Evolutionary conservation across 192 early-diverging fungal species (phyloP), one percentile per base, ranked within the genome.

Genomic region (Geranomyces variabilis): DNA sequence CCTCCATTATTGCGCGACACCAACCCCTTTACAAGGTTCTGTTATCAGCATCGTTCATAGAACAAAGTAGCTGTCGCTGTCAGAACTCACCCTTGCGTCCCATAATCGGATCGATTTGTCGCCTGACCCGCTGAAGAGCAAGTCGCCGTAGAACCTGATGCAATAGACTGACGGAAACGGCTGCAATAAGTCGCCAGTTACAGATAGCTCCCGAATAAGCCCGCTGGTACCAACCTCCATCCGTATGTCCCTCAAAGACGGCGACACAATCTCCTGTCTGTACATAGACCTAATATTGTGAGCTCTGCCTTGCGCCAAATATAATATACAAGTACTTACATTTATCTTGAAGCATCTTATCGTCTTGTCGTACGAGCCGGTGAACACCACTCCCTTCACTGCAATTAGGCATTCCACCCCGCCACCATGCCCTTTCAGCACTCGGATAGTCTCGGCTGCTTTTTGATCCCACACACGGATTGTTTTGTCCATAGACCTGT

Each of bases 401-500:
- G 76, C 77, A 30, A 74, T 45, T 36, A 86, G 61, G 65, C 81
- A 84, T 56, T 86, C 84, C 19, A 86, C 73, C 0, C 84, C 84
- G 24, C 77, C 83, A 48, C 65, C 53, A 63, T 85, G 83, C 8
- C 80, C 83, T 43, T 61, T 64, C 14, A 85, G 53, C 28, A 76
- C 63, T 21, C 73, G 75, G 34, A 76, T 36, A 7, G 76, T 76
- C 44, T 79, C 76, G 30, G 69, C 77, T 15, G 80, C 73, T 53
- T 74, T 63, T 19, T 69, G 75, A 63, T 66, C 79, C 84, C 84
- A 86, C 24, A 86, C 51, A 14, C 82, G 63, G 21, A 86, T 51
- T 5, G 84, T 84, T 59, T 81, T 83, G 59, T 86, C 84, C 84
- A 86, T 86, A 47, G 81, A 84, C 30, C 83, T 84, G 29, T n/a